Base-by-base conservation (phyloP, 345 rosid genomes). In the Leavenworthia alabamica region DNA sequence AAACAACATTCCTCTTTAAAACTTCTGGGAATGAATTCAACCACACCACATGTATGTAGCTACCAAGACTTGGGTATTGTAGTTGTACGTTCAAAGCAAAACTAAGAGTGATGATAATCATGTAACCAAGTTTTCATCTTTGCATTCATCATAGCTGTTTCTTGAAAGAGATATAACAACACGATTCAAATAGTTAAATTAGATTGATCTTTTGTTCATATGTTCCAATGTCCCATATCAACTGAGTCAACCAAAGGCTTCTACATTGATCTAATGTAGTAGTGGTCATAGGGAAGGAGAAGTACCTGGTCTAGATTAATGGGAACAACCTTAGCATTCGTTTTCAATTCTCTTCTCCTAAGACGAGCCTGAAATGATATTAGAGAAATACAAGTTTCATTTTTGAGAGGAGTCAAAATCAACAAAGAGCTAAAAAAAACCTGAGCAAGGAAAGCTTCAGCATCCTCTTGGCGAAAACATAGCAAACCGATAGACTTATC, bases 391-490 rank as follows among this genome's bases (percentile, higher is more conserved):
- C 11, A 9, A 71, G 27, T 48, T 13, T 5, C 48, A 37, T 11
- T 42, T 29, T 12, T 7, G 22, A 0, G 14, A 3, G 6, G 14
- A 26, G 12, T 20, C 0, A 60, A 51, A 59, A 17, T n/a, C 17
- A 53, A 35, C 6, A 42, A 24, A 14, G 33, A 35, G 31, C 32
- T n/a, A n/a, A n/a, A 61, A n/a, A 14, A 14, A 49, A 84, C 96
- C 82, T 91, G 93, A 75, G 89, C 89, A 11, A 92, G 93, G 54
- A 92, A 85, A 23, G 96, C 80, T 70, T 89, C 93, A 3, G 98
- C 98, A 56, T 92, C 98, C 75, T 89, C 98, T 73, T 77, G 83
- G 4, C 95, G 87, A 47, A 92, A 89, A 81, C 98, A 92, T 65
- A 92, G 96, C 78, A 92, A 80, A 36, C 96, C 80, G 26, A 92